phyloP scores from a whole-genome alignment of 2,329 filamentous ascomycete genomes.

The Harringtonia lauricola region DNA sequence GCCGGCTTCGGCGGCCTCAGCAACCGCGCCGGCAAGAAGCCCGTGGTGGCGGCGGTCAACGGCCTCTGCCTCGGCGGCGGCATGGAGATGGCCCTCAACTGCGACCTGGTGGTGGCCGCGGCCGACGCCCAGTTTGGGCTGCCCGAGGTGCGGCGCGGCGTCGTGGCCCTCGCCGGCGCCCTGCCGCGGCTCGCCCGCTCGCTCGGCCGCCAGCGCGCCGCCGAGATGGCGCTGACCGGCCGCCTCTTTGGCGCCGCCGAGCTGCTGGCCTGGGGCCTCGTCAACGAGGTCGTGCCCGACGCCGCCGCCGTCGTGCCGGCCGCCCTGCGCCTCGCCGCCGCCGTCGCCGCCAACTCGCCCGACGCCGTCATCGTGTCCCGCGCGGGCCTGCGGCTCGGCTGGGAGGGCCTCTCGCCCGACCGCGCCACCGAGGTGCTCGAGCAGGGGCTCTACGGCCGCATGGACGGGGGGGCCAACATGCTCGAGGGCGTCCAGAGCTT shows the following conservation, averaged over 20 bases:
- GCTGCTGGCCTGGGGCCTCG: constrained; percentile 54
- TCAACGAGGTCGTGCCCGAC: constrained; percentile 50
- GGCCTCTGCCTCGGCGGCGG: constrained; percentile 66
- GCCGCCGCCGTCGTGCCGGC: constrained; percentile 36
- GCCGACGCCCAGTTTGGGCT: constrained; percentile 50
- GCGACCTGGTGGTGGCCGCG: constrained; percentile 58
- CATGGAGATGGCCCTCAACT: constrained; percentile 65
- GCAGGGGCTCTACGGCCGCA: constrained; percentile 44
- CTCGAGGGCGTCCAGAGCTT: constrained; percentile 65
- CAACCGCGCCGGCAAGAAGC: constrained; percentile 59
- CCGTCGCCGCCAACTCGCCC: constrained; percentile 57
- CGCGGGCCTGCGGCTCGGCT: constrained; percentile 60
- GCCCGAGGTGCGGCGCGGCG: constrained; percentile 61
- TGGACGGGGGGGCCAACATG: constrained; percentile 61
- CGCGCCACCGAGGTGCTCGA: constrained; percentile 47
- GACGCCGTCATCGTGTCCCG: constrained; percentile 66
- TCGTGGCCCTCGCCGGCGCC: constrained; percentile 60
- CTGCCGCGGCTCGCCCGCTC: constrained; percentile 54
- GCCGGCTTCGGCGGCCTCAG: constrained; percentile 56
- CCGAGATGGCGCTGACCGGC: constrained; percentile 60
- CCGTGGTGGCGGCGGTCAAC: constrained; percentile 66
- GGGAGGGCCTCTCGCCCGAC: constrained; percentile 57
- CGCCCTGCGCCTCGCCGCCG: constrained; percentile 49
- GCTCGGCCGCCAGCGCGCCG: constrained; percentile 57
- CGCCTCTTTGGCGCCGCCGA: constrained; percentile 46